Conservation (phyloP, 768 basidiomycete genomes). For the Mycena alexandri region DNA sequence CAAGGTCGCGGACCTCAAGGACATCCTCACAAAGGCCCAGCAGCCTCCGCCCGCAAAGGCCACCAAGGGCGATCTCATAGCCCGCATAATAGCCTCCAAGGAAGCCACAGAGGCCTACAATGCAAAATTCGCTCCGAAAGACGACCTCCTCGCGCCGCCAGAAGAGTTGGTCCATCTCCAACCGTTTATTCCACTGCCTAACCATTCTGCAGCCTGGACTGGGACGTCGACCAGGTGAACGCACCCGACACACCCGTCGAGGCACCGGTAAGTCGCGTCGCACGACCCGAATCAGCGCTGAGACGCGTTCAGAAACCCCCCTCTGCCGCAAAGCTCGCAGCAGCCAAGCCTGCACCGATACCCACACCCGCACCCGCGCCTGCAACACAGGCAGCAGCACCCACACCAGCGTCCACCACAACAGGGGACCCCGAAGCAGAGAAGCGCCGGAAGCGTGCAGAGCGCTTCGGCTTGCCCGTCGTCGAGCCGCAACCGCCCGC, state of each 20-base stretch:
- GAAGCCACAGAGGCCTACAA: constrained; percentile 66
- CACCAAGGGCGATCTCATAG: constrained; percentile 77
- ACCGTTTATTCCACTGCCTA: constrained; percentile 13
- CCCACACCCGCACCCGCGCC: constrained; percentile 30
- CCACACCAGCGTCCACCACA: constrained; percentile 14
- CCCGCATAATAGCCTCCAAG: constrained; percentile 67
- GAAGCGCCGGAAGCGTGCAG: constrained; percentile 72
- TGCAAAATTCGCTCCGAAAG: constrained; percentile 49
- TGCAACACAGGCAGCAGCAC: constrained; percentile 23
- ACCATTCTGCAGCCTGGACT: constrained; percentile 53
- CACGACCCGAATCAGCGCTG: not conserved
- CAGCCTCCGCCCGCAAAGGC: constrained; percentile 65
- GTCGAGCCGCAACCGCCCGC: constrained; percentile 54
- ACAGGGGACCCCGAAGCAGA: constrained; percentile 61
- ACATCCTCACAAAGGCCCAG: constrained; percentile 67
- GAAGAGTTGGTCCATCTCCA: constrained; percentile 47
- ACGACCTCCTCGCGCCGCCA: constrained; percentile 48
- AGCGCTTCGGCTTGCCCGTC: constrained; percentile 77
- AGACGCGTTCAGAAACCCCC: constrained; percentile 29
- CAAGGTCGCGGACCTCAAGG: constrained; percentile 73
- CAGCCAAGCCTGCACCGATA: constrained; percentile 3
- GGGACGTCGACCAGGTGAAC: constrained; percentile 51
- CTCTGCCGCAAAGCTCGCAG: constrained; percentile 12
- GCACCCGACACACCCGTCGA: constrained; percentile 34
- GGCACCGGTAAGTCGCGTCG: constrained; percentile 33